Evolutionary conservation across 1,284 basidiomycete genomes (phyloP), one percentile per base, ranked within the genome.

Genomic region (Ganoderma lingzhi): DNA sequence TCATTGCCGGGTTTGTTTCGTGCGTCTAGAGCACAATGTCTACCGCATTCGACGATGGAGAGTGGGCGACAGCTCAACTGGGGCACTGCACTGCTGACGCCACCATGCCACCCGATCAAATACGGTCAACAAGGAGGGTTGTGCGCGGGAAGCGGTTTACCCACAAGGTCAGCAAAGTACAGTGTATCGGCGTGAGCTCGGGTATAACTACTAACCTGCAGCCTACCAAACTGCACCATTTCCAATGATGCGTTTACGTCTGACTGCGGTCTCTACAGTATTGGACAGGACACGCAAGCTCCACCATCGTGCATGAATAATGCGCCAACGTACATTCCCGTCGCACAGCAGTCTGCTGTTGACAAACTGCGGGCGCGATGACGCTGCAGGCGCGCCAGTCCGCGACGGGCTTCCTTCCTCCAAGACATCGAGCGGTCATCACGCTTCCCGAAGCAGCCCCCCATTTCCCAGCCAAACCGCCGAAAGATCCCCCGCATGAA

Each of bases 91-190:
- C 56, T 8, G 35, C 35, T 39, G 56, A 10, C 59, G 59, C 59
- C 39, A 28, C 14, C n/a, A 23, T 23, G 59, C 23, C 39, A 39
- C 23, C 41, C 15, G 59, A 42, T 37, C 35, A 14, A 10, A 10
- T 9, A 32, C 19, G 32, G 37, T n/a, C 19, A 64, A 37, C 14
- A 41, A 41, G 63, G 44, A 41, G 48, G 53, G 61, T 67, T 62
- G 61, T 63, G 66, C 61, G 62, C 66, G 61, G 66, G 66, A 67
- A 45, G 55, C 17, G 39, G 37, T n/a, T 17, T 67, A 58, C 60
- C 44, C 61, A 67, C 56, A 42, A 39, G 51, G 66, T 60, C 62
- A 63, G 61, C 66, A 41, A 6, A 42, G 59, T 39, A 41, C 23
- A 44, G 37, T 23, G 3, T 23, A 42, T 41, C 59, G 59, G 37